Percentiles rank a stretch among this genome's conserved stretches.
Conservation (phyloP, 495 filamentous ascomycete genomes). For the Neurospora sp. region DNA sequence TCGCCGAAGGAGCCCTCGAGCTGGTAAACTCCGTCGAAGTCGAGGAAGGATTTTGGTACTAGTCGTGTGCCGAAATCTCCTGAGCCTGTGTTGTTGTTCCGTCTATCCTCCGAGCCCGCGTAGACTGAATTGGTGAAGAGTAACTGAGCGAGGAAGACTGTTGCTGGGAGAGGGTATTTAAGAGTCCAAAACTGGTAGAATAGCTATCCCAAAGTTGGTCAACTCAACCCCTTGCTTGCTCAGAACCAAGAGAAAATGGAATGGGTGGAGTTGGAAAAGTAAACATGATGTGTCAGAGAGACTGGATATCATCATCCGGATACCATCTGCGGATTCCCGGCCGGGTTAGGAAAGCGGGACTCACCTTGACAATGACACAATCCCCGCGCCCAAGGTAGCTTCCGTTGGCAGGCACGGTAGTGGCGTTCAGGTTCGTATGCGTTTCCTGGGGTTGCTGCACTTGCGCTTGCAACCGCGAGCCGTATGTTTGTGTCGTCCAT, state of each 20-base stretch:
- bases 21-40: neutral
- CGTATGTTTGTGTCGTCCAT: neutral
- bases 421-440: neutral
- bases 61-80: neutral
- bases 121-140: neutral
- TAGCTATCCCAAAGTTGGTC: neutral
- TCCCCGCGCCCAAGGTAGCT: neutral
- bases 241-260: neutral
- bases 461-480: neutral
- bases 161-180: neutral
- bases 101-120: neutral
- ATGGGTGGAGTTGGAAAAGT: neutral
- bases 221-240: neutral
- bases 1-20: neutral
- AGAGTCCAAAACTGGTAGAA: neutral
- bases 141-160: neutral
- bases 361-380: neutral
- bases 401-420: neutral
- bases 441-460: neutral
- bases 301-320: neutral
- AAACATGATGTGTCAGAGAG: neutral
- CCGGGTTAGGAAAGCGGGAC: neutral
- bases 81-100: neutral
- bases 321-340: neutral
- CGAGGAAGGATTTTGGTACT: neutral